Conservation (phyloP, 1,284 basidiomycete genomes). For the Trametes pubescens region DNA sequence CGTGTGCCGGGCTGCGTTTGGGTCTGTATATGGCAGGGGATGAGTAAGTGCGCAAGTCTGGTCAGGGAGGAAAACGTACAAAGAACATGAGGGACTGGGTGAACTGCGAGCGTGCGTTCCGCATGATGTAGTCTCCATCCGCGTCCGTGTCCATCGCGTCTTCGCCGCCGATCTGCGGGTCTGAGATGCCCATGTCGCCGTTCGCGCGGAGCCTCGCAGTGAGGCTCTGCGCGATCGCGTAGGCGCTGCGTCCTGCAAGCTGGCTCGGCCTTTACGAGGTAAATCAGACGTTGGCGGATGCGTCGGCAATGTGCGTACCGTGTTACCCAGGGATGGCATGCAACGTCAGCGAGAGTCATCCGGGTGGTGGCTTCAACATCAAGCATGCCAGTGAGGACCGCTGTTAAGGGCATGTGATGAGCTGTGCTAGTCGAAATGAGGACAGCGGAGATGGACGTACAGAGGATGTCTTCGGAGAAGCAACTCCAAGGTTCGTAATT, state of each 20-base stretch:
- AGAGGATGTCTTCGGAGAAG: constrained; percentile 66
- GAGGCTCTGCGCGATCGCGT: constrained; percentile 69
- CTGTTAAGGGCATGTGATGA: constrained; percentile 47
- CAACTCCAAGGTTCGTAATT: constrained; percentile 85
- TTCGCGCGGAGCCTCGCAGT: constrained; percentile 69
- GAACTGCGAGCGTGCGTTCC: constrained; percentile 60
- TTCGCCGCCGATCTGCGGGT: constrained; percentile 53
- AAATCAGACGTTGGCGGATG: not conserved
- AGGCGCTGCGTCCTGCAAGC: constrained; percentile 61
- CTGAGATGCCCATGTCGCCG: constrained; percentile 76
- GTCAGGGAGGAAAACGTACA: constrained; percentile 47
- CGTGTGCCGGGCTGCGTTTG: constrained; percentile 76
- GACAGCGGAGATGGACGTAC: constrained; percentile 50
- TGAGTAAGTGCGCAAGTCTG: constrained; percentile 1
- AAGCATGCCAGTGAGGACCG: constrained; percentile 77
- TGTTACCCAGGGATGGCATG: constrained; percentile 82
- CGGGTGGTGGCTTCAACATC: constrained; percentile 77
- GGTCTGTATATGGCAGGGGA: constrained; percentile 52
- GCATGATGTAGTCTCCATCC: constrained; percentile 68
- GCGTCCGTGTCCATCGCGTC: constrained; percentile 44
- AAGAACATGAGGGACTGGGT: constrained; percentile 69
- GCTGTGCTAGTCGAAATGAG: not conserved
- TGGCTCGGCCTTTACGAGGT: constrained; percentile 67
- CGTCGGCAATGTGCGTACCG: constrained; percentile 53
- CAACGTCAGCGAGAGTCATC: constrained; percentile 75